These are phyloP conservation scores for Alternaria postmessia DNA, from an alignment of 2,329 filamentous ascomycete species.

Conservation along the genomic window DNA sequence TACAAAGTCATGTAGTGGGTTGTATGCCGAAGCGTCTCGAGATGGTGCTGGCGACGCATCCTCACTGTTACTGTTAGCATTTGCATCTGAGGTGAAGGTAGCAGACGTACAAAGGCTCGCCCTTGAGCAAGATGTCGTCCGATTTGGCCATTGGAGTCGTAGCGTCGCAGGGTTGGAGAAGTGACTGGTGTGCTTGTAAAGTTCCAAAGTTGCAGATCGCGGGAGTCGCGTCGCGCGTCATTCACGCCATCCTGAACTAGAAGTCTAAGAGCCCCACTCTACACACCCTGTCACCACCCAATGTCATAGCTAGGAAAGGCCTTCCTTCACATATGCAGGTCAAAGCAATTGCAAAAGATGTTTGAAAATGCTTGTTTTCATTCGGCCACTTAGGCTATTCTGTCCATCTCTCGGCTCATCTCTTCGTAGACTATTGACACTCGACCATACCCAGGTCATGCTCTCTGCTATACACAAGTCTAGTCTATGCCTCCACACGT, in stretches of 20 bases:
- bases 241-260: slow-evolving; percentile 29
- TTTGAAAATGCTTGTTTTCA: background rate
- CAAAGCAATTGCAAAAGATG: background rate
- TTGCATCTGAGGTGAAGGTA: background rate
- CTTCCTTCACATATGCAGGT: background rate
- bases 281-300: background rate
- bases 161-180: background rate
- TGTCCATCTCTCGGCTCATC: background rate
- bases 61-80: slow-evolving; percentile 31
- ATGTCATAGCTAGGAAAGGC: background rate
- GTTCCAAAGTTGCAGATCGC: slow-evolving; percentile 21
- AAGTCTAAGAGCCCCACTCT: slow-evolving; percentile 20
- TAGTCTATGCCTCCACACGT: slow-evolving; percentile 2
- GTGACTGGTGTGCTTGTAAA: slow-evolving; percentile 4
- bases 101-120: slow-evolving; percentile 41
- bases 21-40: slow-evolving; percentile 67
- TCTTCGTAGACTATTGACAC: background rate
- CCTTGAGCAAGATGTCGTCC: slow-evolving; percentile 37
- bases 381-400: background rate
- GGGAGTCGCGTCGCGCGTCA: slow-evolving; percentile 30
- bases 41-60: slow-evolving; percentile 33
- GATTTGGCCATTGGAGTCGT: slow-evolving; percentile 22
- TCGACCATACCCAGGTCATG: background rate
- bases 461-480: background rate
- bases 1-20: slow-evolving; percentile 75